Evolutionary conservation across 1,139 yeast species (phyloP).

Genomic region (Magnusiomyces paraingens): DNA sequence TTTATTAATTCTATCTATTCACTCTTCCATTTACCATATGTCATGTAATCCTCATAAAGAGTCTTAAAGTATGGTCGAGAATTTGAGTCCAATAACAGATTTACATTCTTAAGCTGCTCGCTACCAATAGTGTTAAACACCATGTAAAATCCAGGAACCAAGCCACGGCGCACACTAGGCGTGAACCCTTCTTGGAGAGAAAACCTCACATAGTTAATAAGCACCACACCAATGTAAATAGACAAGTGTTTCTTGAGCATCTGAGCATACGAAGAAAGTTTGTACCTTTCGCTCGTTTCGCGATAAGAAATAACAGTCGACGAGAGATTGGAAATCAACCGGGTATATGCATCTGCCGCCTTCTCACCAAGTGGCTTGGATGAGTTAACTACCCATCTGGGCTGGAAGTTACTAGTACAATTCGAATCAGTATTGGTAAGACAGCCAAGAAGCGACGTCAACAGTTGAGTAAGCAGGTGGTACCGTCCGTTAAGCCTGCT

Average conservation of each 20-base stretch:
- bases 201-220: slow-evolving; percentile 43
- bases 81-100: slow-evolving; percentile 60
- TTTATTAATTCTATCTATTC: slow-evolving; percentile 29
- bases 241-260: slow-evolving; percentile 54
- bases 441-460: slow-evolving; percentile 37
- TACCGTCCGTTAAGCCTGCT: slow-evolving; percentile 64
- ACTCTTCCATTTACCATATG: slow-evolving; percentile 79
- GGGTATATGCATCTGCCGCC: slow-evolving; percentile 44
- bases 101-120: slow-evolving; percentile 59
- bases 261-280: slow-evolving; percentile 42
- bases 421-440: neutral
- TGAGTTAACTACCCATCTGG: slow-evolving; percentile 32
- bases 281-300: slow-evolving; percentile 1
- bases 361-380: slow-evolving; percentile 25
- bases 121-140: slow-evolving; percentile 65
- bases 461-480: slow-evolving; percentile 50
- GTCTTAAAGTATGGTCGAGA: slow-evolving; percentile 64
- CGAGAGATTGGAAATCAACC: slow-evolving; percentile 49
- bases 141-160: slow-evolving; percentile 53
- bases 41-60: slow-evolving; percentile 65
- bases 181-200: slow-evolving; percentile 50
- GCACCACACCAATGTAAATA: slow-evolving; percentile 54
- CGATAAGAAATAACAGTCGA: slow-evolving; percentile 1
- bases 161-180: slow-evolving; percentile 42
- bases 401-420: neutral